Percentiles rank a stretch among this genome's conserved stretches.
phyloP scores from a whole-genome alignment of 2,329 filamentous ascomycete species.

The Hymenoscyphus repandus region DNA sequence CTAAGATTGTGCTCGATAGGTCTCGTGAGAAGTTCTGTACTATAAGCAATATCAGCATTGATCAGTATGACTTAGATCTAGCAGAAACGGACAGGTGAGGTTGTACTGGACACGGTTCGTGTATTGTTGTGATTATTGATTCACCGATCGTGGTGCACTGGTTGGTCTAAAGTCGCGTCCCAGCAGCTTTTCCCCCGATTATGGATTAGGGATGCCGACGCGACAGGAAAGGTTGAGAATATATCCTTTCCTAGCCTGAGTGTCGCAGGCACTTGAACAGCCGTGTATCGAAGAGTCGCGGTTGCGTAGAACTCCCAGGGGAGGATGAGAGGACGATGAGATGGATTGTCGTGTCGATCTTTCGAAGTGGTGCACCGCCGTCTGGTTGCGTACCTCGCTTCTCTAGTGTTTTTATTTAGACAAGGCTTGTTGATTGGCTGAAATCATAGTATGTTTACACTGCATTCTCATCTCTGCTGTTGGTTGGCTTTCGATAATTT shows the following conservation, averaged over 20 bases:
- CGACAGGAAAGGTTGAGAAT: background rate
- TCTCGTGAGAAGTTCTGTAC: background rate
- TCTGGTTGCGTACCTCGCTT: constrained; percentile 4
- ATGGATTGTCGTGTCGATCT: constrained; percentile 5
- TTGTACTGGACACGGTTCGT: constrained; percentile 12
- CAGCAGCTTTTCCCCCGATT: background rate
- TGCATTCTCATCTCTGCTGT: constrained; percentile 6
- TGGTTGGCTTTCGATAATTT: no score
- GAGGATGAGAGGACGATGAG: constrained; percentile 3
- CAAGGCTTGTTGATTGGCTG: constrained; percentile 1
- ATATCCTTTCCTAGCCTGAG: constrained; percentile 1
- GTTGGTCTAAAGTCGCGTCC: constrained; percentile 14
- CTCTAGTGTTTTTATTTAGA: background rate
- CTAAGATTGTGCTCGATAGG: background rate
- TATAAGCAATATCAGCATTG: constrained; percentile 1
- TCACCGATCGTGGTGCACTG: constrained; percentile 1
- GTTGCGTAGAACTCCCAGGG: background rate
- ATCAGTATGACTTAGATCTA: constrained; percentile 4
- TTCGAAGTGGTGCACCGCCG: constrained; percentile 12
- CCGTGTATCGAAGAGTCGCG: background rate
- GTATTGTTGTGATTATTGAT: constrained; percentile 10
- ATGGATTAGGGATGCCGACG: background rate
- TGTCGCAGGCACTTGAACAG: constrained; percentile 1
- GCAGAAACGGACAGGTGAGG: constrained; percentile 11
- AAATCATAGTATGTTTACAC: constrained; percentile 7